Percentiles rank a stretch among this genome's conserved stretches.
These are phyloP conservation scores for Triticum urartu DNA, from an alignment of 176 grass and related monocot species.

Conservation along the genomic window DNA sequence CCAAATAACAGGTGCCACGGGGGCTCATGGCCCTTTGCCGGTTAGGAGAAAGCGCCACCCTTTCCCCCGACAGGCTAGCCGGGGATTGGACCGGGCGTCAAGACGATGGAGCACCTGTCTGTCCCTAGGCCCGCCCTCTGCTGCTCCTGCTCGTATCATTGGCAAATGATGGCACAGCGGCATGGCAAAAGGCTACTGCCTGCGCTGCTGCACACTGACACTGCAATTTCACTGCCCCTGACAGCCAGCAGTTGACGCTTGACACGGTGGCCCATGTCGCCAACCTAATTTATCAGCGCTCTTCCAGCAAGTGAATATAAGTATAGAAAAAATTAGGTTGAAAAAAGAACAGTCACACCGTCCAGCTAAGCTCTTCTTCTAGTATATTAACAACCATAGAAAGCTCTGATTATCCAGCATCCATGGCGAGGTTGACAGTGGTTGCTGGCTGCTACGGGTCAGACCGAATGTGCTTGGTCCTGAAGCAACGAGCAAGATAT, in stretches of 20 bases:
- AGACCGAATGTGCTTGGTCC: too few species aligned
- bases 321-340: too few species aligned
- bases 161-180: slow-evolving; percentile 15
- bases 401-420: too few species aligned
- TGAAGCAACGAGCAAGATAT: too few species aligned
- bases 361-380: too few species aligned
- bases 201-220: background rate
- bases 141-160: slow-evolving; percentile 21
- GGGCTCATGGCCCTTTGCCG: background rate
- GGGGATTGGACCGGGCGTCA: slow-evolving; percentile 21
- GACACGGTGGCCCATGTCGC: background rate
- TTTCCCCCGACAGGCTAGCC: slow-evolving; percentile 10
- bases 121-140: slow-evolving; percentile 17
- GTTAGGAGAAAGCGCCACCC: slow-evolving; percentile 2
- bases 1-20: background rate
- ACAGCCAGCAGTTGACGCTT: background rate
- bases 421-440: too few species aligned
- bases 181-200: background rate
- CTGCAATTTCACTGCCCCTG: slow-evolving; percentile 10
- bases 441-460: too few species aligned
- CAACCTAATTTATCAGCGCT: slow-evolving; percentile 12
- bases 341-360: too few species aligned
- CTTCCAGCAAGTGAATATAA: too few species aligned
- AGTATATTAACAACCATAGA: too few species aligned
- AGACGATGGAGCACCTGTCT: background rate